phyloP scores from a whole-genome alignment of 2,329 filamentous ascomycete genomes.

The Chaetomium globosum region DNA sequence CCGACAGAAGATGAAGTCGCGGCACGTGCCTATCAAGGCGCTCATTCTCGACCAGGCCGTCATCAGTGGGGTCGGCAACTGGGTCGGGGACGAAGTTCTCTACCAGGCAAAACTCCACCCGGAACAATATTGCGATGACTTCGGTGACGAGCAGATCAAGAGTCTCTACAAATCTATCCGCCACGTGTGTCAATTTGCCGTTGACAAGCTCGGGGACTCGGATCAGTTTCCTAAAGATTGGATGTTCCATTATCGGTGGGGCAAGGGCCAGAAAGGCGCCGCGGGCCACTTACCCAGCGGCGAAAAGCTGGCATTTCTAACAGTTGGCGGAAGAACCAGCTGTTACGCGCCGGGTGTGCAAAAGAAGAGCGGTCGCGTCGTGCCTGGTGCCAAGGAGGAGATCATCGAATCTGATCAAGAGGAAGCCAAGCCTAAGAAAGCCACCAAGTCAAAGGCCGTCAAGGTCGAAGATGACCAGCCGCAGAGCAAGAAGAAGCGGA shows the following conservation, averaged over 20 bases:
- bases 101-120: slow-evolving; percentile 89
- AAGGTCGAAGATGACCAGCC: slow-evolving; percentile 25
- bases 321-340: slow-evolving; percentile 87
- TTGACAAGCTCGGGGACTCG: slow-evolving; percentile 78
- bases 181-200: slow-evolving; percentile 77
- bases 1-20: slow-evolving; percentile 67
- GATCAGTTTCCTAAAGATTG: slow-evolving; percentile 83
- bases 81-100: slow-evolving; percentile 93
- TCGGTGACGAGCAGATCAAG: slow-evolving; percentile 70
- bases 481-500: slow-evolving; percentile 26
- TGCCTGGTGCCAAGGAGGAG: slow-evolving; percentile 50
- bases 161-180: slow-evolving; percentile 72
- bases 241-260: slow-evolving; percentile 88
- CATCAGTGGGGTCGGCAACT: slow-evolving; percentile 93
- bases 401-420: slow-evolving; percentile 41
- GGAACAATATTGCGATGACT: slow-evolving; percentile 87
- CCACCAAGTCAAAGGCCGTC: slow-evolving; percentile 22
- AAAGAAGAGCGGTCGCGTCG: slow-evolving; percentile 67
- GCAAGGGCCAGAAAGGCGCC: slow-evolving; percentile 77
- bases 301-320: slow-evolving; percentile 81
- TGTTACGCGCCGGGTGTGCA: slow-evolving; percentile 84
- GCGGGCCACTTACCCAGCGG: slow-evolving; percentile 74
- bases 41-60: slow-evolving; percentile 83
- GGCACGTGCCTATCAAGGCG: slow-evolving; percentile 86
- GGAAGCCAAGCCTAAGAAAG: slow-evolving; percentile 17